Base-by-base conservation (phyloP, 2,329 filamentous ascomycete species). In the Cordyceps sp. region DNA sequence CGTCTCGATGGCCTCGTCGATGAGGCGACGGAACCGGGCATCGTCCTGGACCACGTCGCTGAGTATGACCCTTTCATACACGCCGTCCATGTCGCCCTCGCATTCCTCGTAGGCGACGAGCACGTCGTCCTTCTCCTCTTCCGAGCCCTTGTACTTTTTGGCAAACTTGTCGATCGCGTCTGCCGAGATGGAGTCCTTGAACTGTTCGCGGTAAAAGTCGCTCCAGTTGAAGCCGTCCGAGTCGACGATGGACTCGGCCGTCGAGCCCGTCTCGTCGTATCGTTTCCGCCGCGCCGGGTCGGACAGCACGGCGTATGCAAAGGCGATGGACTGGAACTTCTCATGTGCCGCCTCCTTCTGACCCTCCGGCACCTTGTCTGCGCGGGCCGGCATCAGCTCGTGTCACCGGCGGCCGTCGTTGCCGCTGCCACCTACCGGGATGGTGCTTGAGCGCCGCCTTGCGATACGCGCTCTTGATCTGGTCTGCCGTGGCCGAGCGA, bases 281-380 rank as follows among this genome's bases (percentile, higher is more conserved):
- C 83, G 80, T 44, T 75, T 74, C 42, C 90, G 80, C 33, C 90
- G 74, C 15, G 66, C 64, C 16, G 78, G 66, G 44, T 94, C 83
- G 21, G 83, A 93, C 23, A 98, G 79, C 31, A 98, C 72, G 22
- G 85, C 88, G 49, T 96, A 93, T 32, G 90, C 88, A 47, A 94
- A 88, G 17, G 88, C 88, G 43, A 98, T 75, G 43, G 79, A 66
- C 55, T 98, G 90, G 53, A 98, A 98, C 33, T 70, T 78, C 37
- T 66, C 64, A 44, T 93, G 78, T 2, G 90, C 88, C 26, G 67
- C 59, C 18, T 75, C 66, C 47, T 83, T 84, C 32, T 77, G 59
- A 16, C 73, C 65, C 1, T 69, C 62, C 13, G 71, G 42, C 4
- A 75, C 82, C 61, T 93, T 93, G 66, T 93, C 85, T 79, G 36